Evolutionary conservation across 1,139 yeast genomes (phyloP), one percentile per base, ranked within the genome.

Genomic region (Yamadazyma diospyri): DNA sequence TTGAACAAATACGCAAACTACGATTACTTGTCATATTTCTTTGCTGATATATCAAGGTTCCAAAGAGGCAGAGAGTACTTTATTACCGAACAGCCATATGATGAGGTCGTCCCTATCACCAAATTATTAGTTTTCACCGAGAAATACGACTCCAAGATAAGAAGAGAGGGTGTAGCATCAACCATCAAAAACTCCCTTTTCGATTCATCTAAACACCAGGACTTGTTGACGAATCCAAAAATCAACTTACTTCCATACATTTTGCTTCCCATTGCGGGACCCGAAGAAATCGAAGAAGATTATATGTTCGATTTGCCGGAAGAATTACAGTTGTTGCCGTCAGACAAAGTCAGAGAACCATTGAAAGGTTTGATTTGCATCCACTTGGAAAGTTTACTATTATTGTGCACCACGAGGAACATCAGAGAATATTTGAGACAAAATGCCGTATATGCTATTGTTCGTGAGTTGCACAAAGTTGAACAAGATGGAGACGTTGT

Each of bases 151-250:
- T 72, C 86, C 14, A 79, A 78, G 47, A 76, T 78, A 22, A 78
- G 97, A 64, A 75, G 97, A 57, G 89, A 83, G 55, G 97, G 96
- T 49, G 92, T 87, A 31, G 95, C 95, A 1, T 83, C 95, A 2
- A 85, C 96, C 4, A 84, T 92, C 46, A 92, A 92, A 53, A 92
- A 92, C 59, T 76, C 94, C 0, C 64, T 89, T 33, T 92, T 92
- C 51, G 96, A 89, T 52, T 69, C 86, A 3, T 74, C 79, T 27
- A 61, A 75, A 26, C 97, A 92, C 51, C 61, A 63, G 48, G 58
- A 56, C 23, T 64, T 92, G 30, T 58, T 87, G 23, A 64, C 59
- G 9, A 81, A 84, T 47, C 78, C 74, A 32, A 65, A 71, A 13
- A 78, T 87, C 39, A 86, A 89, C 48, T 51, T 89, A 23, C 67